A percentile compares a stretch with the other conserved stretches of the same genome.
Conservation (phyloP, 352 stramenopile genomes). For the Phytophthora crassamura region DNA sequence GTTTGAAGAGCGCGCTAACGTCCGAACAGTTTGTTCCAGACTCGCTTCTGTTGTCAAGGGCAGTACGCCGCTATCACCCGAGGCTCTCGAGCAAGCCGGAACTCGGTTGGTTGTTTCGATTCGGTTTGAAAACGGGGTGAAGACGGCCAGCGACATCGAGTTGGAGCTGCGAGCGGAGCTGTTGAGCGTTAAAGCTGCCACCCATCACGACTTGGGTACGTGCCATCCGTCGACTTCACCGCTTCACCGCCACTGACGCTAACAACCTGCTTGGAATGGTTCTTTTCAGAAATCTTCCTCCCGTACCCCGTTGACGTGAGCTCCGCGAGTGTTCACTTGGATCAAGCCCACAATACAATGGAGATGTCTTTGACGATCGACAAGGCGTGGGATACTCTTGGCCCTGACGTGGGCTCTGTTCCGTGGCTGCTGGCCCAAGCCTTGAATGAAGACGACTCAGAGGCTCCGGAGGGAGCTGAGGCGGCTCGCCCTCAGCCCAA, state of each 20-base stretch:
- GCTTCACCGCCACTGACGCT: neutral
- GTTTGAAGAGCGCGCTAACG: slow-evolving; percentile 39
- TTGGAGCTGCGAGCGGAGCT: slow-evolving; percentile 62
- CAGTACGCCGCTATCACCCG: slow-evolving; percentile 51
- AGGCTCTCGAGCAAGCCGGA: slow-evolving; percentile 45
- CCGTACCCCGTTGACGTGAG: slow-evolving; percentile 63
- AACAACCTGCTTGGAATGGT: neutral
- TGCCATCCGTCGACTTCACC: neutral
- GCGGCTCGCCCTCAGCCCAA: slow-evolving; percentile 33
- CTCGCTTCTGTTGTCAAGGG: slow-evolving; percentile 37
- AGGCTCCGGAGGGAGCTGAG: neutral
- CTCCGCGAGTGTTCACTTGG: slow-evolving; percentile 44
- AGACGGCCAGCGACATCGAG: slow-evolving; percentile 38
- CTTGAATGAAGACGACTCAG: slow-evolving; percentile 36
- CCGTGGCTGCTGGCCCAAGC: slow-evolving; percentile 73
- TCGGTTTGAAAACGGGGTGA: slow-evolving; percentile 49
- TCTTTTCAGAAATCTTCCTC: slow-evolving; percentile 55
- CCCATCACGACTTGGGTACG: slow-evolving; percentile 64
- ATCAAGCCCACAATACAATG: slow-evolving; percentile 44
- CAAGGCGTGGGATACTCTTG: slow-evolving; percentile 51
- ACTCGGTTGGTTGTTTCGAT: slow-evolving; percentile 46
- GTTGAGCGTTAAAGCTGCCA: slow-evolving; percentile 49
- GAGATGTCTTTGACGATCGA: slow-evolving; percentile 52
- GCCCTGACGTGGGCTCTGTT: slow-evolving; percentile 62
- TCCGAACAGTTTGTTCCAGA: slow-evolving; percentile 39